Evolutionary conservation across 2,329 filamentous ascomycete species (phyloP).

Genomic region (Phialophora macrospora): DNA sequence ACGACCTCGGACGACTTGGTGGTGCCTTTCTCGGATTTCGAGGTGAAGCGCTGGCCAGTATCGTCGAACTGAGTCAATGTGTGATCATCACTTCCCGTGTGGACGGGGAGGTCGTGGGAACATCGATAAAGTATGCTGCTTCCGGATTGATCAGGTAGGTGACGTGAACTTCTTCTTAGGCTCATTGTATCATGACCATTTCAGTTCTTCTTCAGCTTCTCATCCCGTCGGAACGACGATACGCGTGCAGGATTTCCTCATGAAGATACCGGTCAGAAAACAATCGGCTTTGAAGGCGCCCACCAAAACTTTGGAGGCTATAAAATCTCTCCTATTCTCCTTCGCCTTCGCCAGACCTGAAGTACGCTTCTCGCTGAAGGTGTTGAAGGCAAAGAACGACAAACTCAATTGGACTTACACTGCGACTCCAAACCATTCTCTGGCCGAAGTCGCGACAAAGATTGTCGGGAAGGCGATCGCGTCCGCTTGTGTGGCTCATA

Average conservation of each 20-base stretch:
- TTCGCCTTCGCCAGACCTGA: conserved; percentile 65
- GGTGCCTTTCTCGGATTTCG: conserved; percentile 66
- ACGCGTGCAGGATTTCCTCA: conserved; percentile 61
- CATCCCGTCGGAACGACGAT: conserved; percentile 67
- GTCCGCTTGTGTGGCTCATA: conserved; percentile 51
- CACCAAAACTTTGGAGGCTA: conserved; percentile 55
- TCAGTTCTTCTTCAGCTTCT: conserved; percentile 53
- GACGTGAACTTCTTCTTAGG: conserved; percentile 6
- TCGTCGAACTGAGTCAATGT: conserved; percentile 61
- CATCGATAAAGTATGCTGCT: conserved; percentile 56
- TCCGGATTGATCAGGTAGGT: conserved; percentile 56
- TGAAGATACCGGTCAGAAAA: conserved; percentile 63
- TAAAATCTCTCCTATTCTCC: conserved; percentile 60
- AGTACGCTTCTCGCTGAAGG: conserved; percentile 60
- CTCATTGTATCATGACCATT: conserved; percentile 36
- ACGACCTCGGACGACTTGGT: conserved; percentile 61
- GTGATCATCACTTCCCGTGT: conserved; percentile 62
- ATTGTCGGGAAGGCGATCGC: conserved; percentile 60
- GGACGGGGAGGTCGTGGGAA: conserved; percentile 61
- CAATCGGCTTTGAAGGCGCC: conserved; percentile 59
- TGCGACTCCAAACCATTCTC: conserved; percentile 50
- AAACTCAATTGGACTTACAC: conserved; percentile 66
- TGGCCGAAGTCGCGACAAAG: conserved; percentile 62
- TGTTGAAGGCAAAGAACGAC: conserved; percentile 65
- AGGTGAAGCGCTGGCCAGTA: conserved; percentile 67